Percentiles rank a stretch among this genome's conserved stretches.
phyloP scores from a whole-genome alignment of 164 flowering plant species.

The Akebia trifoliata region DNA sequence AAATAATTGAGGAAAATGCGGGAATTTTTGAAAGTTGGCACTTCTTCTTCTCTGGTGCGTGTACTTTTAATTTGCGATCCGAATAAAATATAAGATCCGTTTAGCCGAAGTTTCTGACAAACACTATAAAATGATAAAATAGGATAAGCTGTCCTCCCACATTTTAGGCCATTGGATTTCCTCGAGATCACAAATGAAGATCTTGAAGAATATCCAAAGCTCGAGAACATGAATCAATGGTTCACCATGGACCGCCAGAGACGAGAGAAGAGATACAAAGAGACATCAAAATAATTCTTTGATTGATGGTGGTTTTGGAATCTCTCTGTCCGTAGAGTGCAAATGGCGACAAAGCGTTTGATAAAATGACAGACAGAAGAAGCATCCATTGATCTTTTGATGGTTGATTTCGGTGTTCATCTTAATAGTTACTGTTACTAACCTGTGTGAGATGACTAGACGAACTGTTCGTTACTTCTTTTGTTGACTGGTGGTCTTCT shows the following conservation, averaged over 20 bases:
- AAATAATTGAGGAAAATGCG: constrained; percentile 15
- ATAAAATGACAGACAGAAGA: constrained; percentile 12
- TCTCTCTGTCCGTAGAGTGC: constrained; percentile 4
- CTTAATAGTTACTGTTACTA: too few species aligned
- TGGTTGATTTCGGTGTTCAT: too few species aligned
- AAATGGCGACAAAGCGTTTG: not conserved
- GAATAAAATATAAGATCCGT: constrained; percentile 15
- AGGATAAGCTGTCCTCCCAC: not conserved
- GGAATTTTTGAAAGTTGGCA: not conserved
- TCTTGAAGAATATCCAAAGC: not conserved
- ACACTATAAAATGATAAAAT: constrained; percentile 1
- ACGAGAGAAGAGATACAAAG: too few species aligned
- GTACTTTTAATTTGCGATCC: constrained; percentile 17
- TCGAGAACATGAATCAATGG: too few species aligned
- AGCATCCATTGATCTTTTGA: too few species aligned
- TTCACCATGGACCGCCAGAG: too few species aligned
- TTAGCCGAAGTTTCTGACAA: constrained; percentile 37
- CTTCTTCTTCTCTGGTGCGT: constrained; percentile 8
- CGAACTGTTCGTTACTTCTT: not conserved
- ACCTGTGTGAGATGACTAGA: not conserved
- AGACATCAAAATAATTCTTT: too few species aligned
- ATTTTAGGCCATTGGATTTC: not conserved
- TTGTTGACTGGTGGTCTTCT: not conserved
- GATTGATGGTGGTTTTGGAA: not conserved
- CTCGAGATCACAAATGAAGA: not conserved